Evolutionary conservation across 495 filamentous ascomycete genomes (phyloP), one percentile per base, ranked within the genome.

Genomic region (Astrocystis sublimbata): DNA sequence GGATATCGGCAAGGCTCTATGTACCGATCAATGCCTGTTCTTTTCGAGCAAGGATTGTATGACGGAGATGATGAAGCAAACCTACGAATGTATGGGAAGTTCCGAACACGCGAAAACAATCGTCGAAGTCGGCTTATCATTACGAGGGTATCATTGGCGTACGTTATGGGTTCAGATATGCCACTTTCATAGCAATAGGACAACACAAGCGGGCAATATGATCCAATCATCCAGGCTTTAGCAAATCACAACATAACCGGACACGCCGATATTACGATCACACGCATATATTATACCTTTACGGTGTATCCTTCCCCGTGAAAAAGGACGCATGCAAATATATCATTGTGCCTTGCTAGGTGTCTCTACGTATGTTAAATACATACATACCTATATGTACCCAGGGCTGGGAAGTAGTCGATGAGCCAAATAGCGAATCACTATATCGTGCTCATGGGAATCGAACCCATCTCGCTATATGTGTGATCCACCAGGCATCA

Each of bases 171-270:
- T 31, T 36, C n/a, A 46, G 17, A 30, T 47, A 36, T 6, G 55
- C 19, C 10, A 6, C 15, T 10, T 58, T 46, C 47, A 58, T 58
- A 58, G 19, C 15, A 17, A 54, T 31, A 54, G 40, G 15, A 35
- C 5, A 52, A 10, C 3, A 23, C 10, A 52, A 52, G 30, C 49
- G 28, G 21, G 17, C 8, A 0, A 13, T 9, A 35, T 35, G 49
- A 35, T 33, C 17, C 0, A 30, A 52, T 3, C 23, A 35, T 17
- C 17, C 15, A 28, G 9, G 35, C 30, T 9, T 9, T 10, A 2
- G n/a, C 30, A 35, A 23, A 35, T 35, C 49, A 4, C 28, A 2
- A n/a, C 24, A 13, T 7, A 49, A 17, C 26, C 6, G n/a, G 2
- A 7, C 15, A 49, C 13, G 24, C 26, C 13, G 6, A 26, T 6